Evolutionary conservation across 495 filamentous ascomycete species (phyloP).

Genomic region (Venustampulla echinocandica): DNA sequence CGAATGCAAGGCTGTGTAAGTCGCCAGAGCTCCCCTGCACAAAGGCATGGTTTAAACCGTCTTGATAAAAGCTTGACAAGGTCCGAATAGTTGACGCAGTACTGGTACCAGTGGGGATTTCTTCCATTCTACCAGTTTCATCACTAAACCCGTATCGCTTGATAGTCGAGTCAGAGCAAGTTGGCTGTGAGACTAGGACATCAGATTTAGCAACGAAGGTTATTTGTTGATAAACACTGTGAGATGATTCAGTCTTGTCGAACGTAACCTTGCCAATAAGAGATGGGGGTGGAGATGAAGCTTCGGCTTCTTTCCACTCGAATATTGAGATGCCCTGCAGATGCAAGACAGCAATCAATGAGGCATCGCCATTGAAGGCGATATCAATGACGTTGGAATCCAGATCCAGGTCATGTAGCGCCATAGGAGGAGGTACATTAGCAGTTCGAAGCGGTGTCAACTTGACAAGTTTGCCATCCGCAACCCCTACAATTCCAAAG

Average conservation of each 20-base stretch:
- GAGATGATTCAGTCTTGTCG: slow-evolving; percentile 32
- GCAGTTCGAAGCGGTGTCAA: slow-evolving; percentile 75
- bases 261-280: slow-evolving; percentile 23
- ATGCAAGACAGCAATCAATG: slow-evolving; percentile 65
- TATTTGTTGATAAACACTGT: slow-evolving; percentile 11
- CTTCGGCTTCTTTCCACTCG: slow-evolving; percentile 51
- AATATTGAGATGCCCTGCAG: slow-evolving; percentile 53
- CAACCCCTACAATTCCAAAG: slow-evolving; percentile 73
- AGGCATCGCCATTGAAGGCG: slow-evolving; percentile 56
- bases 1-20: slow-evolving; percentile 10
- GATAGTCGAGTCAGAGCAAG: neutral
- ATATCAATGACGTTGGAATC: slow-evolving; percentile 61
- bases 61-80: slow-evolving; percentile 12
- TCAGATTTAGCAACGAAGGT: slow-evolving; percentile 9
- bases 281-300: slow-evolving; percentile 29
- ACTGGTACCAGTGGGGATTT: neutral
- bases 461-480: slow-evolving; percentile 75
- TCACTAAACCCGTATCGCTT: slow-evolving; percentile 13
- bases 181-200: slow-evolving; percentile 9
- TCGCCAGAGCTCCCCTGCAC: slow-evolving; percentile 13
- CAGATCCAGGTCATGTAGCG: slow-evolving; percentile 62
- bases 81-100: slow-evolving; percentile 1
- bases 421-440: slow-evolving; percentile 90
- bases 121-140: slow-evolving; percentile 19
- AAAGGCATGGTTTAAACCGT: slow-evolving; percentile 9